Percentiles rank a stretch among this genome's conserved stretches.
Conservation (phyloP, 768 basidiomycete species). For the Russula emetica region DNA sequence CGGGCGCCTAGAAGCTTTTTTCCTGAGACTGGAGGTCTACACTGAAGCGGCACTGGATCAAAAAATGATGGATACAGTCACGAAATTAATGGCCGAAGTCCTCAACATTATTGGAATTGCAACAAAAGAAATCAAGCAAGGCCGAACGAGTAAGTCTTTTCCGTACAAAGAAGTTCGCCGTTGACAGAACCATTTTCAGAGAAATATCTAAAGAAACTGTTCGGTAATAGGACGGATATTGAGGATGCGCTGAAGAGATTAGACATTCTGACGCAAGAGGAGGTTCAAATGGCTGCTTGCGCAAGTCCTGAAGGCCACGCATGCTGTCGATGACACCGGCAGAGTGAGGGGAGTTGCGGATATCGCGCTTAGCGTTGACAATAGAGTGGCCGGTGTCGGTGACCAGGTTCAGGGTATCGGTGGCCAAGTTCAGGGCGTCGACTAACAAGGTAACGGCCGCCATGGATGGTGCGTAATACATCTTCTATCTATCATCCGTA, state of each 20-base stretch:
- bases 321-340: neutral
- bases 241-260: neutral
- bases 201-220: neutral
- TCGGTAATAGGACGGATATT: neutral
- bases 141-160: neutral
- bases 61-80: neutral
- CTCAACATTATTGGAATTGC: neutral
- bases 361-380: neutral
- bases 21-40: neutral
- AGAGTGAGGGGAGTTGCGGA: neutral
- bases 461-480: too few relatives aligned
- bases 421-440: too few relatives aligned
- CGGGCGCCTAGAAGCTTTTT: neutral
- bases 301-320: neutral
- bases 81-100: neutral
- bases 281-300: neutral
- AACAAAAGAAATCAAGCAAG: constrained; percentile 1
- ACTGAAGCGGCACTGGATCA: neutral
- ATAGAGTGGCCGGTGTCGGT: neutral
- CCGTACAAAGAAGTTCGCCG: too few relatives aligned
- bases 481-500: too few relatives aligned
- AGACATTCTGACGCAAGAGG: constrained; percentile 1
- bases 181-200: neutral
- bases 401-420: too few relatives aligned
- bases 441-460: too few relatives aligned